Conservation (phyloP, 2,329 filamentous ascomycete genomes). For the Arachnopeziza araneosa region DNA sequence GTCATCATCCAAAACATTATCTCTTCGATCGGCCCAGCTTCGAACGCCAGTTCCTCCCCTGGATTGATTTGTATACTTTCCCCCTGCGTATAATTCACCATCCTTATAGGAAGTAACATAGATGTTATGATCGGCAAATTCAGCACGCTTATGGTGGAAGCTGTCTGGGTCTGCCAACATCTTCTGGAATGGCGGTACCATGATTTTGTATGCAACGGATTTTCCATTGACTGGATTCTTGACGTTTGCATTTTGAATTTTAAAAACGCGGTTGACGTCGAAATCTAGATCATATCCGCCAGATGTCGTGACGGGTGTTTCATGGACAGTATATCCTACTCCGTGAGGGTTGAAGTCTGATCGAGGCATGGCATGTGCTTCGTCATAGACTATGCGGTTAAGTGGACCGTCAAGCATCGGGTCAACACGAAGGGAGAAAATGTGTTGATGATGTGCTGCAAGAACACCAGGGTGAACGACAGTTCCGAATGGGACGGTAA, state of each 20-base stretch:
- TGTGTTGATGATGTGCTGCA: slow-evolving; percentile 69
- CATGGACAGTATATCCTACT: slow-evolving; percentile 42
- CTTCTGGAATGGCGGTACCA: slow-evolving; percentile 51
- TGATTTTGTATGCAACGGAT: slow-evolving; percentile 51
- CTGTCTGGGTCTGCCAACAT: slow-evolving; percentile 45
- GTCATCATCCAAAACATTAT: slow-evolving; percentile 45
- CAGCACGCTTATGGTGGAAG: slow-evolving; percentile 44
- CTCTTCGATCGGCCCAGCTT: slow-evolving; percentile 46
- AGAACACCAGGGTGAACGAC: slow-evolving; percentile 65
- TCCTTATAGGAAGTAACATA: slow-evolving; percentile 51
- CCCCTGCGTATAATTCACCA: slow-evolving; percentile 46
- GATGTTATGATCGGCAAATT: slow-evolving; percentile 49
- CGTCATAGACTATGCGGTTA: slow-evolving; percentile 51
- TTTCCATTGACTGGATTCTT: slow-evolving; percentile 49
- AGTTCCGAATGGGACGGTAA: slow-evolving; percentile 61
- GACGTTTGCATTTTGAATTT: slow-evolving; percentile 48
- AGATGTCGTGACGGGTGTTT: slow-evolving; percentile 42
- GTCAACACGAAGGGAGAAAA: slow-evolving; percentile 63
- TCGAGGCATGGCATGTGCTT: slow-evolving; percentile 55
- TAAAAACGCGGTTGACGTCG: slow-evolving; percentile 47
- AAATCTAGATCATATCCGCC: slow-evolving; percentile 43
- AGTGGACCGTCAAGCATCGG: slow-evolving; percentile 53
- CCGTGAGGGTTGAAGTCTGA: slow-evolving; percentile 47
- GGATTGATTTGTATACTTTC: slow-evolving; percentile 52
- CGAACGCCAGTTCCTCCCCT: slow-evolving; percentile 48